A percentile compares a stretch with the other conserved stretches of the same genome.
Conservation (phyloP, 306 rosid genomes). For the Vicia sativa region DNA sequence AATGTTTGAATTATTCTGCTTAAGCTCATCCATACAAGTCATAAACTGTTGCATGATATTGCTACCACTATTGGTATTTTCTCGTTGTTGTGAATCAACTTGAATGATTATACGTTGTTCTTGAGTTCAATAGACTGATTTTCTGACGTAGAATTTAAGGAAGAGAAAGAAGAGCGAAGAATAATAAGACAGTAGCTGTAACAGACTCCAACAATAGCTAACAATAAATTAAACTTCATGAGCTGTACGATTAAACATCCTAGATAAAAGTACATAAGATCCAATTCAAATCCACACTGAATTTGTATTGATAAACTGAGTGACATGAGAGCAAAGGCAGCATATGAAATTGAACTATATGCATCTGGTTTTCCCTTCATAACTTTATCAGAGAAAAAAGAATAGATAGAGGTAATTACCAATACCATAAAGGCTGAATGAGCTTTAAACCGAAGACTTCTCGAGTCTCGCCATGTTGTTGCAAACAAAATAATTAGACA, state of each 20-base stretch:
- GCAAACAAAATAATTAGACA: not conserved
- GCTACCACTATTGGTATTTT: not conserved
- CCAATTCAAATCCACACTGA: too few relatives aligned
- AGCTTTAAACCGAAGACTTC: not conserved
- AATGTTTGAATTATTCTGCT: not conserved
- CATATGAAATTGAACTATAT: not conserved
- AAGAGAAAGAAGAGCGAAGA: not conserved
- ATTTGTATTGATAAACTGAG: too few relatives aligned
- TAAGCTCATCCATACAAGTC: not conserved
- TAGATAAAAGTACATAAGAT: too few relatives aligned
- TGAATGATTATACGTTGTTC: not conserved
- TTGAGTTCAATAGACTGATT: not conserved
- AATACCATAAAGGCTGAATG: not conserved
- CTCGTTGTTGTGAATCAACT: not conserved
- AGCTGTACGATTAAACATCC: not conserved
- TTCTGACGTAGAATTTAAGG: not conserved
- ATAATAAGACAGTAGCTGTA: not conserved
- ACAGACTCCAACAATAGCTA: not conserved
- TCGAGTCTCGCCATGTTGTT: not conserved
- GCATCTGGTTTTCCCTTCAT: not conserved
- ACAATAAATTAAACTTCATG: not conserved
- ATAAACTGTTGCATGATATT: not conserved
- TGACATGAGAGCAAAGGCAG: not conserved
- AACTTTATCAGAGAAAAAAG: not conserved
- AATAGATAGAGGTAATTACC: not conserved